Evolutionary conservation across 2,329 filamentous ascomycete genomes (phyloP).

Genomic region (Alternaria sp.): DNA sequence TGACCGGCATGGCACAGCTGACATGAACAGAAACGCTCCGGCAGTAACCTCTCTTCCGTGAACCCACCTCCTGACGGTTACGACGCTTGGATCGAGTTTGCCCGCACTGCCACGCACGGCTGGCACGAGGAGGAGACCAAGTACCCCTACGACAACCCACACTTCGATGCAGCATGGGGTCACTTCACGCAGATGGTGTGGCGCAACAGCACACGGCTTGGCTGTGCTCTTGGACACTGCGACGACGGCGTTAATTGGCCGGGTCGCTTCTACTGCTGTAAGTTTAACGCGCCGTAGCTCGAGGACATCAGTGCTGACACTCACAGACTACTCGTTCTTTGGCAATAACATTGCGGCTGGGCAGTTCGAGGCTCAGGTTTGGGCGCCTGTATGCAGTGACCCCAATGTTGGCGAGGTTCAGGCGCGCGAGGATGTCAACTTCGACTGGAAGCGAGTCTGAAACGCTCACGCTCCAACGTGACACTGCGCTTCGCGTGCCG

Average conservation of each 20-base stretch:
- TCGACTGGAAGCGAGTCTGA: conserved; percentile 22
- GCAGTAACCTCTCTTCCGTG: conserved; percentile 44
- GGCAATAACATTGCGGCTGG: conserved; percentile 43
- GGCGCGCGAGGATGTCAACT: conserved; percentile 21
- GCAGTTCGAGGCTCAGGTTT: conserved; percentile 41
- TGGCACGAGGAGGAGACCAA: conserved; percentile 47
- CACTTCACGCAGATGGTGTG: conserved; percentile 52
- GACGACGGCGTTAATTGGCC: conserved; percentile 26
- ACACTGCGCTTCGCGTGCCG: not conserved
- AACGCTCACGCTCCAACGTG: not conserved
- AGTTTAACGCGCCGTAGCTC: conserved; percentile 7
- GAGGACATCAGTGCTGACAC: conserved; percentile 4
- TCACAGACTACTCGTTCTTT: conserved; percentile 38
- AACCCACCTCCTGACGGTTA: conserved; percentile 29
- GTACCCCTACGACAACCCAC: conserved; percentile 43
- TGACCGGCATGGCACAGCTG: not conserved
- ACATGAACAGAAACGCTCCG: conserved; percentile 33
- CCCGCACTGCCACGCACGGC: conserved; percentile 38
- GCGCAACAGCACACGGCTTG: conserved; percentile 44
- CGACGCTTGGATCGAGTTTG: conserved; percentile 39
- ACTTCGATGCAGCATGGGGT: conserved; percentile 37
- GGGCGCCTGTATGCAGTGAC: conserved; percentile 37
- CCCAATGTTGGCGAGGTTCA: conserved; percentile 24
- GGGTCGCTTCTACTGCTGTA: conserved; percentile 48
- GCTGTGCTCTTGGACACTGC: conserved; percentile 45